Percentiles rank a stretch among this genome's conserved stretches.
These are phyloP conservation scores for Beta macrorhiza DNA, from an alignment of 179 eudicot genomes.

Conservation along the genomic window DNA sequence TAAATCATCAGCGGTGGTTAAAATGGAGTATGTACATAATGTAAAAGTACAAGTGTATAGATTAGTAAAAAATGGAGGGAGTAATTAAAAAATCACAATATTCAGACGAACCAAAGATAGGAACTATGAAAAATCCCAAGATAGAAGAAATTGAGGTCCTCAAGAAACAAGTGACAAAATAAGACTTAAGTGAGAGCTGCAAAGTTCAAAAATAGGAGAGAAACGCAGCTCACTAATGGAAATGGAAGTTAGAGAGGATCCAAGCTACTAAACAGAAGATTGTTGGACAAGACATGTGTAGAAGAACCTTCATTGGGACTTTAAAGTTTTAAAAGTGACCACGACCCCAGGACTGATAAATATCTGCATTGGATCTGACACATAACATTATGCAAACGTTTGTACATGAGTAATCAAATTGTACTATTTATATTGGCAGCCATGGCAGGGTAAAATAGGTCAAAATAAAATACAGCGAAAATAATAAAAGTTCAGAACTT, in stretches of 20 bases:
- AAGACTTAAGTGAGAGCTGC: neutral
- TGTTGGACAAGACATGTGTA: neutral
- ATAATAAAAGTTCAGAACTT: neutral
- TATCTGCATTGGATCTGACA: neutral
- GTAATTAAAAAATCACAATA: neutral
- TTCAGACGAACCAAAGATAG: neutral
- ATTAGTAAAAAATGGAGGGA: too few species aligned
- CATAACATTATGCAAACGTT: neutral
- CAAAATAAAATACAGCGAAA: neutral
- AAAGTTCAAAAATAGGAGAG: neutral
- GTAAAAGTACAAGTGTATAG: too few species aligned
- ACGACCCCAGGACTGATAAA: neutral
- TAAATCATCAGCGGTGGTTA: too few species aligned
- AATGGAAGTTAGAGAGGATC: neutral
- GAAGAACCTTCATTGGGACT: neutral
- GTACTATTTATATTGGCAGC: neutral
- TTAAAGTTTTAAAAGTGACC: neutral
- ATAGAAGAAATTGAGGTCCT: neutral
- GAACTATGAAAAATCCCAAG: neutral
- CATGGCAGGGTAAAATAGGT: too few species aligned
- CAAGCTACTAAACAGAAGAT: neutral
- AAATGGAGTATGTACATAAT: too few species aligned
- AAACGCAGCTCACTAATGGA: neutral
- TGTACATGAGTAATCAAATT: neutral
- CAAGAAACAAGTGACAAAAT: neutral